Evolutionary conservation across 805 yeast species (phyloP), one percentile per base, ranked within the genome.

Genomic region (Lipomyces yamanashiensis): DNA sequence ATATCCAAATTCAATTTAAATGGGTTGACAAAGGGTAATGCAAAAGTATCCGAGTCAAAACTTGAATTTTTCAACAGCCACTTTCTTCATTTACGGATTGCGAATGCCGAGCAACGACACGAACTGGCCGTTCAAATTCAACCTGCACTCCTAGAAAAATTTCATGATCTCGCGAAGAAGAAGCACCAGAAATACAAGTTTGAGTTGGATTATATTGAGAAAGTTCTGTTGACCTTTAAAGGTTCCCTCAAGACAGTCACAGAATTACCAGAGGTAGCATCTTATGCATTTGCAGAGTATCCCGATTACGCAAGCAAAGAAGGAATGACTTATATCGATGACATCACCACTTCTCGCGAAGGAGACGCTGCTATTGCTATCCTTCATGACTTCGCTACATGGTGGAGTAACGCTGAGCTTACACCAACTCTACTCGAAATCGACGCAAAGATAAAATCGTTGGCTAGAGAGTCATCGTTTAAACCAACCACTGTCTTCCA

Each of bases 11-110:
- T 95, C 73, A 79, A 85, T 15, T 73, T 92, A 44, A 86, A 86
- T 61, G 86, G 89, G 28, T 80, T 95, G 69, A 93, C 98, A 12
- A 91, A 85, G 71, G 98, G 99, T 0, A 92, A 92, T 76, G 96
- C 97, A 15, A 93, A 92, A 73, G 97, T 95, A 7, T 92, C 89
- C 67, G 86, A 85, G 63, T 81, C 82, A 59, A 93, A 95, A 74
- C 80, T 95, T 59, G 79, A 80, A 68, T 89, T 78, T 73, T 89
- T 95, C 77, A 92, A 95, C 75, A 90, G 89, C 71, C 82, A 81
- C 63, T 90, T 89, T 72, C 75, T 92, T 45, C 75, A 76, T 5
- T 67, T 74, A 45, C 78, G 79, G 58, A 71, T 90, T 15, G 70
- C 73, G 1, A 76, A 59, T 15, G 76, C 79, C 0, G 70, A 54